Evolutionary conservation across 441 rosid genomes (phyloP).

Genomic region (Adansonia madagascariensis): DNA sequence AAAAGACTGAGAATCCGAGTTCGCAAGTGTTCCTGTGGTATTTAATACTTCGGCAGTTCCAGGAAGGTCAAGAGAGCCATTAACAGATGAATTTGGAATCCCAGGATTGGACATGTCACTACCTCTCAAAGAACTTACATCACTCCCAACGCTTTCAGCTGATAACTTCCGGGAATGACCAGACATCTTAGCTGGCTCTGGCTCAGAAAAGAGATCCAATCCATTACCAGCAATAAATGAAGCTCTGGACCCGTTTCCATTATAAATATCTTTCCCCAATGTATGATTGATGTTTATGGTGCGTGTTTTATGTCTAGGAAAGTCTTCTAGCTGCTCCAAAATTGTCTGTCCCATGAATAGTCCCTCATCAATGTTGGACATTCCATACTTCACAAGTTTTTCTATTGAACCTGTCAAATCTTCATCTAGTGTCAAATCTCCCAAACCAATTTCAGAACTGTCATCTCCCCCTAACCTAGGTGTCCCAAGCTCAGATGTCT

Average conservation of each 20-base stretch:
- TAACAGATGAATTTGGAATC: conserved; percentile 60
- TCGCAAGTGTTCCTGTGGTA: conserved; percentile 42
- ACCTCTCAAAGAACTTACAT: conserved; percentile 62
- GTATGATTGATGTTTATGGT: conserved; percentile 48
- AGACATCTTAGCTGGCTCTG: conserved; percentile 51
- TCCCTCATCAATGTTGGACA: conserved; percentile 88
- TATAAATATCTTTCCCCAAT: conserved; percentile 44
- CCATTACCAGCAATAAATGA: conserved; percentile 50
- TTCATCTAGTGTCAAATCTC: conserved; percentile 60
- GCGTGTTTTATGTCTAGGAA: conserved; percentile 62
- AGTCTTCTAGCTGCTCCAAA: conserved; percentile 79
- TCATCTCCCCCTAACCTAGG: conserved; percentile 70
- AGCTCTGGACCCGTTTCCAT: conserved; percentile 55
- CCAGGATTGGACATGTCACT: conserved; percentile 67
- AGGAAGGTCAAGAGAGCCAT: conserved; percentile 58
- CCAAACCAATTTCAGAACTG: conserved; percentile 62
- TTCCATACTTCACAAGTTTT: conserved; percentile 67
- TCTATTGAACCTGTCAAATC: conserved; percentile 66
- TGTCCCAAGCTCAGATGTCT: conserved; percentile 86
- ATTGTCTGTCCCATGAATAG: conserved; percentile 81
- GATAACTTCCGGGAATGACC: conserved; percentile 72
- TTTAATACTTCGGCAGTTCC: conserved; percentile 50
- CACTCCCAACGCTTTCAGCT: conserved; percentile 71
- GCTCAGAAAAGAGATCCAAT: conserved; percentile 60
- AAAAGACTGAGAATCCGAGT: conserved; percentile 41